Conservation (phyloP, 495 filamentous ascomycete genomes). For the Penicillium cosmopolitanum region DNA sequence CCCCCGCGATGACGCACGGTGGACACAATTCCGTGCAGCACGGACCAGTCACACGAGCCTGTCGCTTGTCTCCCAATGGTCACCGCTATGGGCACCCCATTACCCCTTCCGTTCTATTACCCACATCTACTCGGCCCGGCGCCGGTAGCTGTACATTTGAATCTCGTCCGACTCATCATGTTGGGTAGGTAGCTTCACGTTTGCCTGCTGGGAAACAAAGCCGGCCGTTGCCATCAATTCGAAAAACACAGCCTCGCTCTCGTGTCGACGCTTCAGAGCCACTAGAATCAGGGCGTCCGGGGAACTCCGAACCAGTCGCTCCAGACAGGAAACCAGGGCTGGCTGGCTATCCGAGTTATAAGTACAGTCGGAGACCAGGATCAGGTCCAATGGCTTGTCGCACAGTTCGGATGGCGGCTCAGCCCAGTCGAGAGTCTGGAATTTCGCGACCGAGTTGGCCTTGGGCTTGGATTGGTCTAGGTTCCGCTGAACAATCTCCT, state of each 20-base stretch:
- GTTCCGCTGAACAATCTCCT: conserved; percentile 63
- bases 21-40: not conserved
- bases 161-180: conserved; percentile 60
- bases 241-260: conserved; percentile 80
- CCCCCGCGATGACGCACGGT: conserved; percentile 3
- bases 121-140: conserved; percentile 2
- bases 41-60: not conserved
- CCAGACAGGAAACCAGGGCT: conserved; percentile 71
- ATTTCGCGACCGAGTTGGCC: conserved; percentile 47
- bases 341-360: conserved; percentile 88
- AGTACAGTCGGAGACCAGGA: conserved; percentile 89
- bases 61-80: not conserved
- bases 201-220: conserved; percentile 52
- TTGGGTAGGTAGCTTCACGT: conserved; percentile 60
- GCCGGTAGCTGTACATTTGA: conserved; percentile 58
- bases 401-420: conserved; percentile 46
- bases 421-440: conserved; percentile 78
- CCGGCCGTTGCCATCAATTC: conserved; percentile 66
- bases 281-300: conserved; percentile 66
- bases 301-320: conserved; percentile 52
- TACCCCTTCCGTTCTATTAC: not conserved
- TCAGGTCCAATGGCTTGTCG: conserved; percentile 62
- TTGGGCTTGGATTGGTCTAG: conserved; percentile 48
- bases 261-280: conserved; percentile 83
- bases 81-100: not conserved